Base-by-base conservation (phyloP, 495 filamentous ascomycete genomes). In the Penicillium ucsense region DNA sequence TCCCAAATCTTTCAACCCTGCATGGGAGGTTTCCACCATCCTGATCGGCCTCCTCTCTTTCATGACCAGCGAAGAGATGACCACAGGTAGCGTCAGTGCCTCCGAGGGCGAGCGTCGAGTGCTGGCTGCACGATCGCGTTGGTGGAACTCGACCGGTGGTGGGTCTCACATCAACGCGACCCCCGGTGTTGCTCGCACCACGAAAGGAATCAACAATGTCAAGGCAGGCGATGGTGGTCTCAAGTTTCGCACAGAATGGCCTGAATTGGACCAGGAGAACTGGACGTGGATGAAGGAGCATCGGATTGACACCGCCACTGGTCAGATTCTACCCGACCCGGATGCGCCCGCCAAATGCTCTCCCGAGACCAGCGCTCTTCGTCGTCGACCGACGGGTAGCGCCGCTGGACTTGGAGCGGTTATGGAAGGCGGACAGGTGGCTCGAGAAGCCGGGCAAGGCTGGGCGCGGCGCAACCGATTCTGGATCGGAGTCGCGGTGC, bases 11-110 rank as follows among this genome's bases (percentile, higher is more conserved):
- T 98, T 98, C 76, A 98, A 98, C 61, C 92, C 92, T 7, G 90
- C 92, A n/a, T 98, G 92, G 92, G 89, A 94, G 55, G 92, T 97
- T 8, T 88, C 83, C 38, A 98, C 92, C 3, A 98, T 98, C 55
- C 73, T 98, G 12, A 95, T 95, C 50, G 92, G 92, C 35, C 74
- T 98, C 11, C 74, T 96, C 47, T 89, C 84, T 36, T 98, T 98
- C 65, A 98, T 98, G 92, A 97, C 91, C 3, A 88, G 85, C 50
- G 91, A 98, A 59, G 92, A 98, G 69, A 96, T 97, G 90, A 98
- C 92, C 1, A 97, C 94, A 1, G 92, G 92, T 4, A 88, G 82
- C 36, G 80, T 98, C n/a, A 81, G 81, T 33, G 87, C 83, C 5
- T 80, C 80, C 6, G 84, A 90, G 36, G 66, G 75, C 9, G 89